phyloP scores from a whole-genome alignment of 495 filamentous ascomycete species.

The Neurospora sp. region DNA sequence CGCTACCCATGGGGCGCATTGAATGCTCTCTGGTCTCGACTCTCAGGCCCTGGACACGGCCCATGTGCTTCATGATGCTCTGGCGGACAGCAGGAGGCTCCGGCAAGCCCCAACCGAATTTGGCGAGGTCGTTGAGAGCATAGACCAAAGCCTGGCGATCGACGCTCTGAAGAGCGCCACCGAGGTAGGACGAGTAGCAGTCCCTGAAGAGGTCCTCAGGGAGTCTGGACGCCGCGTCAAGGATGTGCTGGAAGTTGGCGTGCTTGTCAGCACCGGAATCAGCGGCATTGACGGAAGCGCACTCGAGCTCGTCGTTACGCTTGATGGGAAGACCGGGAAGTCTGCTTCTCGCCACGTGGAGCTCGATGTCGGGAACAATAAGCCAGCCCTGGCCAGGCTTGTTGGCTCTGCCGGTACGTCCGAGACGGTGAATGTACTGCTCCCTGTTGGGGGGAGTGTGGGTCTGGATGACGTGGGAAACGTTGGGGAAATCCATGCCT shows the following conservation, averaged over 20 bases:
- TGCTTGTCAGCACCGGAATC: slow-evolving; percentile 21
- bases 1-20: background rate
- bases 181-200: slow-evolving; percentile 41
- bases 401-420: slow-evolving; percentile 59
- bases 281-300: slow-evolving; percentile 40
- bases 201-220: slow-evolving; percentile 19
- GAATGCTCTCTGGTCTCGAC: slow-evolving; percentile 29
- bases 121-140: slow-evolving; percentile 51
- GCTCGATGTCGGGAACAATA: slow-evolving; percentile 52
- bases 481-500: slow-evolving; percentile 94
- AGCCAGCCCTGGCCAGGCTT: slow-evolving; percentile 76
- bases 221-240: slow-evolving; percentile 23
- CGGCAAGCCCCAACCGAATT: slow-evolving; percentile 50
- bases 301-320: slow-evolving; percentile 33
- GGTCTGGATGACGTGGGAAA: slow-evolving; percentile 81
- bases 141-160: slow-evolving; percentile 33
- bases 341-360: slow-evolving; percentile 31
- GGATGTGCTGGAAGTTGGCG: slow-evolving; percentile 27
- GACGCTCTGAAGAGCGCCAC: slow-evolving; percentile 26
- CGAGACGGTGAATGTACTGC: slow-evolving; percentile 82
- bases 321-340: slow-evolving; percentile 59
- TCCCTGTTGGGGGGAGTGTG: slow-evolving; percentile 62
- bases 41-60: slow-evolving; percentile 32
- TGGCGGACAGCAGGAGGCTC: slow-evolving; percentile 42
- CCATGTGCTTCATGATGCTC: slow-evolving; percentile 35